Evolutionary conservation across 2,329 filamentous ascomycete species (phyloP).

Genomic region (Drechslerella stenobrocha): DNA sequence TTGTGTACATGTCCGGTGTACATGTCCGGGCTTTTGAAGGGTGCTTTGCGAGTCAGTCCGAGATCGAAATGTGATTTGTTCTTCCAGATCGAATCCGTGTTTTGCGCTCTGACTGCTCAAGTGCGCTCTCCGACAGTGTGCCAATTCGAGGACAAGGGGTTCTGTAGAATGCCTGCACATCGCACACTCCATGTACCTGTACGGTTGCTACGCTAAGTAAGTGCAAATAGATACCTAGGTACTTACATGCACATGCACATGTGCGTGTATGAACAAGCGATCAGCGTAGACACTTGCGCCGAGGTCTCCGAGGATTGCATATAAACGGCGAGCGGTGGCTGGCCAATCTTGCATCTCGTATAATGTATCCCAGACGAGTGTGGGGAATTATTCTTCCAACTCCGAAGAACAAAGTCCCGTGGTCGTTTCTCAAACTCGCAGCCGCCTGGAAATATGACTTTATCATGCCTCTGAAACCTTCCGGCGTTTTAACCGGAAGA

Average conservation of each 20-base stretch:
- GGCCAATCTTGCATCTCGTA: constrained; percentile 37
- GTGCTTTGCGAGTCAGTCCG: neutral
- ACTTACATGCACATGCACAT: too few relatives aligned
- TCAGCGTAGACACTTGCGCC: constrained; percentile 24
- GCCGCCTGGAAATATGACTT: constrained; percentile 20
- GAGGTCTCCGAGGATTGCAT: constrained; percentile 19
- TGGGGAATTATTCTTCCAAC: constrained; percentile 50
- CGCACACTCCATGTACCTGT: too few relatives aligned
- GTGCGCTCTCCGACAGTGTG: constrained; percentile 28
- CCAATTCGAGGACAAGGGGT: constrained; percentile 43
- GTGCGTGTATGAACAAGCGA: constrained; percentile 13
- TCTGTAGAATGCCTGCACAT: too few relatives aligned
- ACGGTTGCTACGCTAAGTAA: too few relatives aligned
- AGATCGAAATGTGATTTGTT: neutral
- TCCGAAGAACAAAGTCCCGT: constrained; percentile 47
- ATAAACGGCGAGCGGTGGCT: constrained; percentile 16
- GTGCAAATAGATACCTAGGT: too few relatives aligned
- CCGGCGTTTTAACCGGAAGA: constrained; percentile 47
- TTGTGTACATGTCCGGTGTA: neutral
- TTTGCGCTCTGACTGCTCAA: constrained; percentile 4
- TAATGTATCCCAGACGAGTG: constrained; percentile 48
- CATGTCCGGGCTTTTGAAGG: neutral
- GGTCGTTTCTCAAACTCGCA: constrained; percentile 30
- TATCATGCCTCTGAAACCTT: constrained; percentile 44
- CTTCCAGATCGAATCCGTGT: constrained; percentile 8